A percentile compares a stretch with the other conserved stretches of the same genome.
phyloP scores from a whole-genome alignment of 129 eudicot genomes.

The Daucus carota region DNA sequence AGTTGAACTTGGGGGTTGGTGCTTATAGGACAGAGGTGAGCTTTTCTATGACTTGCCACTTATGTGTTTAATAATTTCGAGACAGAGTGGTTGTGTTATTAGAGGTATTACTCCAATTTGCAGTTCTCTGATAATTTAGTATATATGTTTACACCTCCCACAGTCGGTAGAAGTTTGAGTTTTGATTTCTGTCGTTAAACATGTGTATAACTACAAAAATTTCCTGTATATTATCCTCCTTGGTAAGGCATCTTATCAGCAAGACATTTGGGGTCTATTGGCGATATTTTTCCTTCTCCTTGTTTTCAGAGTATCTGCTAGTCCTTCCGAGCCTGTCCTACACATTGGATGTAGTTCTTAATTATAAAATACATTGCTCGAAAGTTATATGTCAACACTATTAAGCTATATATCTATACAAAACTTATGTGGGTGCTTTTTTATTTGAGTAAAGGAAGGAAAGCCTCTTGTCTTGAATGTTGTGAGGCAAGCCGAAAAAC shows the following conservation, averaged over 20 bases:
- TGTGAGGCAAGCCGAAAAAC: slow-evolving; percentile 77
- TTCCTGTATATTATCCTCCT: not conserved
- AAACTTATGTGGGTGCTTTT: not conserved
- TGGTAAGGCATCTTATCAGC: not conserved
- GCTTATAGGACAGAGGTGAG: slow-evolving; percentile 96
- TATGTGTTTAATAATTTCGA: not conserved
- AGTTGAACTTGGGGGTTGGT: slow-evolving; percentile 94
- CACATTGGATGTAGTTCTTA: not conserved
- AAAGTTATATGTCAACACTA: no score
- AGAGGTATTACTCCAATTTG: not conserved
- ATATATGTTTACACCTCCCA: not conserved
- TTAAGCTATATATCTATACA: not conserved
- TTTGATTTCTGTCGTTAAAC: not conserved
- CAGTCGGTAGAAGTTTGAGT: not conserved
- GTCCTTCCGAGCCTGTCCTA: not conserved
- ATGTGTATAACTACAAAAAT: not conserved
- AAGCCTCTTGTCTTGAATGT: slow-evolving; percentile 96
- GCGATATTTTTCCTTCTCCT: not conserved
- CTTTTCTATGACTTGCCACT: not conserved
- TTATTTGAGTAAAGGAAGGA: slow-evolving; percentile 61
- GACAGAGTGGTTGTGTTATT: not conserved
- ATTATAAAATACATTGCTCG: not conserved
- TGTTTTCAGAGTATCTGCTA: not conserved
- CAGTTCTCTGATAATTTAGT: not conserved
- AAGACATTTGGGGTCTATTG: not conserved